Conservation (phyloP, 768 basidiomycete genomes). For the Trametes meyenii region DNA sequence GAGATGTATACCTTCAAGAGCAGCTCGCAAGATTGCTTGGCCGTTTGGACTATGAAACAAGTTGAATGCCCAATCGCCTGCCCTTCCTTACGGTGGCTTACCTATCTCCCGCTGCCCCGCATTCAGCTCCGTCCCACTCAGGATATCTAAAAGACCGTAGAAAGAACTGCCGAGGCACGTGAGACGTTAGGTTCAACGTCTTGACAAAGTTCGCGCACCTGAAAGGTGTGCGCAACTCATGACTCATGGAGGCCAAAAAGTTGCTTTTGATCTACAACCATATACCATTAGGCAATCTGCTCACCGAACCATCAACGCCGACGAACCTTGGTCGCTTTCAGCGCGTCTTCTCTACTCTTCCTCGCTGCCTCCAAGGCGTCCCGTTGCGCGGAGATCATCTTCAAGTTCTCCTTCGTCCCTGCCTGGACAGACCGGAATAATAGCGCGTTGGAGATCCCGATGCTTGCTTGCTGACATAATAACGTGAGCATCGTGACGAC, state of each 20-base stretch:
- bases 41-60: constrained; percentile 60
- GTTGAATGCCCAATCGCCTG: background rate
- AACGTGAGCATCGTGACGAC: constrained; percentile 63
- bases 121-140: constrained; percentile 72
- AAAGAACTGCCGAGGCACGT: constrained; percentile 53
- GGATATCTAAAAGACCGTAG: constrained; percentile 74
- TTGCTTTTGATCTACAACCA: constrained; percentile 69
- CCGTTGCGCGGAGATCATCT: constrained; percentile 74
- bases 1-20: constrained; percentile 55
- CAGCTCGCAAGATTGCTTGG: constrained; percentile 77
- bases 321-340: constrained; percentile 70
- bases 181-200: background rate
- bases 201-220: constrained; percentile 44
- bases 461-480: constrained; percentile 74
- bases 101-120: constrained; percentile 72
- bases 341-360: constrained; percentile 69
- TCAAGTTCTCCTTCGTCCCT: constrained; percentile 72
- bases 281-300: background rate
- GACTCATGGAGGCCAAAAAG: constrained; percentile 76
- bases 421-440: constrained; percentile 75
- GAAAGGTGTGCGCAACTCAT: constrained; percentile 77
- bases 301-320: background rate
- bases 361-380: constrained; percentile 72
- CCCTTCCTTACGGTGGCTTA: constrained; percentile 28
- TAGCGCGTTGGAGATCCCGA: constrained; percentile 75